Percentiles rank a stretch among this genome's conserved stretches.
Evolutionary conservation across 1,284 basidiomycete genomes (phyloP).

Genomic region (Ustilago trichophora): DNA sequence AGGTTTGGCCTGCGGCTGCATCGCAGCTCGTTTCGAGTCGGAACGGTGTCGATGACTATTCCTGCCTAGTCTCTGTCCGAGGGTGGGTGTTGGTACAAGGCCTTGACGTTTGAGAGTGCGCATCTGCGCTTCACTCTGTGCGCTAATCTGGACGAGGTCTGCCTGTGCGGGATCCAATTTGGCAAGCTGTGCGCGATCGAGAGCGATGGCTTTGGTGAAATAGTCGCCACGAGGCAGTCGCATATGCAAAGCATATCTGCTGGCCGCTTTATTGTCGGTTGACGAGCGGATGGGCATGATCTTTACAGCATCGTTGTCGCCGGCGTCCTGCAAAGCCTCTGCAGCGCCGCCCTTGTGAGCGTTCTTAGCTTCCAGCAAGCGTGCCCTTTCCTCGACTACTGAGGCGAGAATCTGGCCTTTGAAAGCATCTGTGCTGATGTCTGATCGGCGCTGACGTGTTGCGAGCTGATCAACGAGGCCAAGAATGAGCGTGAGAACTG

Average conservation of each 20-base stretch:
- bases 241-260: conserved; percentile 61
- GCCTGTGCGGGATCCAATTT: conserved; percentile 52
- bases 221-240: conserved; percentile 60
- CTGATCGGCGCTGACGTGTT: conserved; percentile 17
- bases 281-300: background rate
- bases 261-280: conserved; percentile 9
- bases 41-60: conserved; percentile 17
- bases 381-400: conserved; percentile 19
- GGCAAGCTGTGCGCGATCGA: conserved; percentile 18
- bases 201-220: conserved; percentile 57
- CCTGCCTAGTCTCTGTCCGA: conserved; percentile 40
- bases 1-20: conserved; percentile 12
- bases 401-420: conserved; percentile 21
- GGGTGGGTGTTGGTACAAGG: conserved; percentile 30
- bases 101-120: conserved; percentile 19
- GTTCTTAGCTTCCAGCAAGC: conserved; percentile 11
- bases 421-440: conserved; percentile 10
- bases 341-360: conserved; percentile 2
- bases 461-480: conserved; percentile 46
- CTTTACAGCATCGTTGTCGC: background rate
- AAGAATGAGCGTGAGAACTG: conserved; percentile 24
- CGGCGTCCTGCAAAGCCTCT: background rate
- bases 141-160: conserved; percentile 53
- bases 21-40: conserved; percentile 13
- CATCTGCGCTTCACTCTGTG: conserved; percentile 32